Conservation (phyloP, 352 stramenopile species). For the Phytophthora colocasiae region DNA sequence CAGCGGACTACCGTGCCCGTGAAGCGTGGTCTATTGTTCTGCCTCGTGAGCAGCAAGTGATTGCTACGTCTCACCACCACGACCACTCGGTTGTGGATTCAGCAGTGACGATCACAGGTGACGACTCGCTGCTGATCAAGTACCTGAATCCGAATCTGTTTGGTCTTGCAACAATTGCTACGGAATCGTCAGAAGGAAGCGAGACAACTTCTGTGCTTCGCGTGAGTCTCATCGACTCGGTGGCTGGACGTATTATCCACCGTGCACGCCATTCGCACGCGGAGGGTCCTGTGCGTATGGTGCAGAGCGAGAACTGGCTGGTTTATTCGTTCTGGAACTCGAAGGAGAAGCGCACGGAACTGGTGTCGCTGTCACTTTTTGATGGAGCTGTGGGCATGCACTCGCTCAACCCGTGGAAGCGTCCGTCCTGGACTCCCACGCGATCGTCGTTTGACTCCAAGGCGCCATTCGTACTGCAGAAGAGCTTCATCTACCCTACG, state of each 20-base stretch:
- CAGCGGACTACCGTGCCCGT: slow-evolving; percentile 44
- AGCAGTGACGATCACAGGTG: slow-evolving; percentile 88
- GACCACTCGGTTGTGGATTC: slow-evolving; percentile 77
- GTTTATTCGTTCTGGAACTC: slow-evolving; percentile 97
- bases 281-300: slow-evolving; percentile 66
- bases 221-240: slow-evolving; percentile 94
- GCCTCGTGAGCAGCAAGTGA: slow-evolving; percentile 60
- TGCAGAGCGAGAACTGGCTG: slow-evolving; percentile 96
- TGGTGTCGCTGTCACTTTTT: slow-evolving; percentile 92
- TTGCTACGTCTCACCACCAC: slow-evolving; percentile 64
- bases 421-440: slow-evolving; percentile 86
- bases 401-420: slow-evolving; percentile 95
- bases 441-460: slow-evolving; percentile 94
- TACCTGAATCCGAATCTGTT: slow-evolving; percentile 98
- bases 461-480: slow-evolving; percentile 93
- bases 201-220: slow-evolving; percentile 68
- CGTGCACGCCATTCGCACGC: slow-evolving; percentile 90
- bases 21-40: slow-evolving; percentile 79
- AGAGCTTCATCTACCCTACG: slow-evolving; percentile 94
- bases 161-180: slow-evolving; percentile 88
- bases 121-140: slow-evolving; percentile 97
- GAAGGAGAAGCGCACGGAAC: slow-evolving; percentile 85
- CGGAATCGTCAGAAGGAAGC: slow-evolving; percentile 45
- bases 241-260: slow-evolving; percentile 94
- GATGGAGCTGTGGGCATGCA: slow-evolving; percentile 97